phyloP scores from a whole-genome alignment of 306 rosid species.

The Geum urbanum region DNA sequence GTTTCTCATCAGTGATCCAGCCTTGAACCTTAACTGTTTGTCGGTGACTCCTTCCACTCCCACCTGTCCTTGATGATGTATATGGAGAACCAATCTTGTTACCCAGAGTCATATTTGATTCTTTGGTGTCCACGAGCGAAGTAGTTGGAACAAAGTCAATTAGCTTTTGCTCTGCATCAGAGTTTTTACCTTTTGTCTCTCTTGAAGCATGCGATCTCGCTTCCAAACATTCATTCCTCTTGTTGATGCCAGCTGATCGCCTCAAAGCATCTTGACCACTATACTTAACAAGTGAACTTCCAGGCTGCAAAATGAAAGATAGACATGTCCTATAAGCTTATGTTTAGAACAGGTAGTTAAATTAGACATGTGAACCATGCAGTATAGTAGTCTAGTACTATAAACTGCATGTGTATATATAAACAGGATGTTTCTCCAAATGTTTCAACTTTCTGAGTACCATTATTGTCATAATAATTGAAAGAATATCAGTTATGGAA shows the following conservation, averaged over 20 bases:
- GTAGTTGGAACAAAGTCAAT: slow-evolving; percentile 35
- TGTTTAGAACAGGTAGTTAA: slow-evolving; percentile 14
- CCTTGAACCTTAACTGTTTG: slow-evolving; percentile 13
- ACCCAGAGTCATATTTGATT: slow-evolving; percentile 29
- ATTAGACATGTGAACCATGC: slow-evolving; percentile 4
- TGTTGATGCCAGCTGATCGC: slow-evolving; percentile 30
- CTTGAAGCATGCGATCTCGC: slow-evolving; percentile 19
- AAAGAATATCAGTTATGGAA: neutral
- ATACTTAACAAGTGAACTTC: slow-evolving; percentile 31
- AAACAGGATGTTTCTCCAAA: neutral
- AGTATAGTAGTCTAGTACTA: neutral
- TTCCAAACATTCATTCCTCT: slow-evolving; percentile 29
- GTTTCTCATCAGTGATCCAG: neutral
- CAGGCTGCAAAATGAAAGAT: slow-evolving; percentile 42
- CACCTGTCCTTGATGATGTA: slow-evolving; percentile 20
- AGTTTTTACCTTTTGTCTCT: slow-evolving; percentile 27
- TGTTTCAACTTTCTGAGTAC: neutral
- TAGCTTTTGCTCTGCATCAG: slow-evolving; percentile 36
- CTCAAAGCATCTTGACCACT: slow-evolving; percentile 28
- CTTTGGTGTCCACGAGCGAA: slow-evolving; percentile 32
- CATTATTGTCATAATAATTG: neutral
- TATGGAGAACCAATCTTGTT: slow-evolving; percentile 29
- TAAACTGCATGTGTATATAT: neutral
- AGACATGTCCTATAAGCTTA: slow-evolving; percentile 19
- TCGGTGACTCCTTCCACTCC: slow-evolving; percentile 16